These are phyloP conservation scores for Amoeboaphelidium occidentale DNA, from an alignment of 371 early-diverging fungal genomes.

Conservation along the genomic window DNA sequence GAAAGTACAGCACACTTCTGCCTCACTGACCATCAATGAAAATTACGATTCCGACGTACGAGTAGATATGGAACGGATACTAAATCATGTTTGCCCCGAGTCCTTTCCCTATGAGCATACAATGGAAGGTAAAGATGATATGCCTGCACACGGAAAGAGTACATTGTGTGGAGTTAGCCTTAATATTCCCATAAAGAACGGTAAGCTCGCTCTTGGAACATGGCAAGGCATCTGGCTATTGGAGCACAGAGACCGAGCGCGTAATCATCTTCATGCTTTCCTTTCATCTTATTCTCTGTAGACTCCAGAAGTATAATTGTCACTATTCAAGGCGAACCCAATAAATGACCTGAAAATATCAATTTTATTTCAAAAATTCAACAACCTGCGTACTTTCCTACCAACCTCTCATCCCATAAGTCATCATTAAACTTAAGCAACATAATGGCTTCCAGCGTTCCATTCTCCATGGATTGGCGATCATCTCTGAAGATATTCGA, in stretches of 20 bases:
- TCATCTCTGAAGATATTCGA: too few relatives aligned
- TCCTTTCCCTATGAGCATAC: slow-evolving; percentile 45
- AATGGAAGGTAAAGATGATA: slow-evolving; percentile 24
- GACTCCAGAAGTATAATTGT: too few relatives aligned
- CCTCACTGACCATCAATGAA: slow-evolving; percentile 65
- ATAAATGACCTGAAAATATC: too few relatives aligned
- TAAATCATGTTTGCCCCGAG: slow-evolving; percentile 56
- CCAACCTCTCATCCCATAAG: too few relatives aligned
- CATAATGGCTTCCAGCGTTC: too few relatives aligned
- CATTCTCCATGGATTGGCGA: too few relatives aligned
- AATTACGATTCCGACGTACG: slow-evolving; percentile 57
- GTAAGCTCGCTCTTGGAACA: slow-evolving; percentile 49
- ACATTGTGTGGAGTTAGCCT: slow-evolving; percentile 59
- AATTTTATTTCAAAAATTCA: too few relatives aligned
- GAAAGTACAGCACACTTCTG: slow-evolving; percentile 61
- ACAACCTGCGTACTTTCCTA: too few relatives aligned
- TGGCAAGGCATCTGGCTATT: slow-evolving; percentile 39
- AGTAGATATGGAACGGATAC: slow-evolving; percentile 39
- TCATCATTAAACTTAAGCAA: too few relatives aligned
- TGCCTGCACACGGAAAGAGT: slow-evolving; percentile 69
- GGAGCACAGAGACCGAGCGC: background rate
- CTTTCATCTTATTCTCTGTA: too few relatives aligned
- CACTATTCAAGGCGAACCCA: too few relatives aligned
- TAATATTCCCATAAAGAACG: slow-evolving; percentile 60
- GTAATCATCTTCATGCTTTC: too few relatives aligned